Base-by-base conservation (phyloP, 306 rosid genomes). In the Trichosanthes truncata region DNA sequence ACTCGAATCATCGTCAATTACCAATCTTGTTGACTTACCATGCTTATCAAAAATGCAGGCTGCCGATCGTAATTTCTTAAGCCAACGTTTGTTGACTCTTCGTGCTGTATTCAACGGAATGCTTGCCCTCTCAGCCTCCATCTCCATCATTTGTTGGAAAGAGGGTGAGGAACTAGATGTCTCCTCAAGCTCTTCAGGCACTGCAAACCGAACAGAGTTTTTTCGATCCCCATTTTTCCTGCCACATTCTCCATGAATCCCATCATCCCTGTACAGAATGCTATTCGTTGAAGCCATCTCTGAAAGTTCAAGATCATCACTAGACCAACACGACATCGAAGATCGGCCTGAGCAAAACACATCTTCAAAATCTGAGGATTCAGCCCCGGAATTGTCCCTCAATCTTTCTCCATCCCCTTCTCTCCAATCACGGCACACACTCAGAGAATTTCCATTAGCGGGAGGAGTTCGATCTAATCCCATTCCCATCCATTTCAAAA, bases 401-500 rank as follows among this genome's bases (percentile, higher is more conserved):
- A 84, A 68, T 82, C 90, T 89, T 68, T 82, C 86, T 7, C 59
- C 62, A 51, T 77, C 84, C 80, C 71, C 86, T 80, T 83, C 92
- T 69, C 15, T 33, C 79, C 53, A 82, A 76, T 82, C 80, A 78
- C 80, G 20, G n/a, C 61, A 6, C 20, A 56, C 68, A 74, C 73
- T 84, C 31, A 73, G 53, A 25, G 89, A 80, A 80, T 76, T 74
- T 14, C 14, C 61, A 79, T 83, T 85, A 43, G 51, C 36, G 43
- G 60, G 72, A 85, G 78, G 77, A 86, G 79, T 80, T 40, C 25
- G 71, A 80, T 86, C 88, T 31, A 79, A 23, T 81, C 86, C 79
- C 80, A 88, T 43, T 21, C 85, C 97, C 95, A 91, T 89, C 85
- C 88, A 85, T 80, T 80, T 80, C 84, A 86, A 74, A 83, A 95